Conservation (phyloP, 2,329 filamentous ascomycete genomes). For the Torrubiellomyces zombiae region DNA sequence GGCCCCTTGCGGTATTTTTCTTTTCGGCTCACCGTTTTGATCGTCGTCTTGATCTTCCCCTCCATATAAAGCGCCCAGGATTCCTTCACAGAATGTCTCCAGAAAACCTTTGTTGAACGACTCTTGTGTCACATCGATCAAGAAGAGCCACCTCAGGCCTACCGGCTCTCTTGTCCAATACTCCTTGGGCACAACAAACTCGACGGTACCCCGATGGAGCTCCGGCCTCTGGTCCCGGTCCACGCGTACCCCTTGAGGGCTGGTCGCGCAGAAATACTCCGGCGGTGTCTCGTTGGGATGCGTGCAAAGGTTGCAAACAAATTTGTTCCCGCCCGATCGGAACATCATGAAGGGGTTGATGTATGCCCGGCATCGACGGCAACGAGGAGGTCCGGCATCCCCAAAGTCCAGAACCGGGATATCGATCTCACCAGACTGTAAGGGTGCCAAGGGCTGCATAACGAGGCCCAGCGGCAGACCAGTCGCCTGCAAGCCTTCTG, state of each 20-base stretch:
- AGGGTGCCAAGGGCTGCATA: conserved; percentile 69
- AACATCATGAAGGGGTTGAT: conserved; percentile 99
- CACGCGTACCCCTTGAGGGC: conserved; percentile 69
- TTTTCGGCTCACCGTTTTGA: conserved; percentile 34
- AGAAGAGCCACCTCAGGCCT: conserved; percentile 72
- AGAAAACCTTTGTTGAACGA: conserved; percentile 81
- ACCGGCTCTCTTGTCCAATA: conserved; percentile 95
- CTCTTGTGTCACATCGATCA: conserved; percentile 88
- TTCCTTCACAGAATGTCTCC: conserved; percentile 78
- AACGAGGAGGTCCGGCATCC: conserved; percentile 75
- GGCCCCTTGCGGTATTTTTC: conserved; percentile 55
- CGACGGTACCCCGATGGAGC: conserved; percentile 78
- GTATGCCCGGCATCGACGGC: conserved; percentile 82
- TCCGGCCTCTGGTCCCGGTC: conserved; percentile 83
- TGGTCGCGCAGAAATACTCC: conserved; percentile 88
- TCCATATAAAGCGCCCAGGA: conserved; percentile 71
- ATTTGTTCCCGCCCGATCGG: conserved; percentile 81
- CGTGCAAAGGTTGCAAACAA: conserved; percentile 95
- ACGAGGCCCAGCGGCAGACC: conserved; percentile 75
- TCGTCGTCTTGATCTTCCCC: conserved; percentile 33
- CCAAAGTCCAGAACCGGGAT: conserved; percentile 94
- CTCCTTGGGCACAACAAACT: conserved; percentile 93
- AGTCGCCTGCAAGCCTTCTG: conserved; percentile 65
- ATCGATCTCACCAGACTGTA: conserved; percentile 69
- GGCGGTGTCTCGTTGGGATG: conserved; percentile 87